Base-by-base conservation (phyloP, 23 red algal species). In the Gracilaria vermiculophylla region DNA sequence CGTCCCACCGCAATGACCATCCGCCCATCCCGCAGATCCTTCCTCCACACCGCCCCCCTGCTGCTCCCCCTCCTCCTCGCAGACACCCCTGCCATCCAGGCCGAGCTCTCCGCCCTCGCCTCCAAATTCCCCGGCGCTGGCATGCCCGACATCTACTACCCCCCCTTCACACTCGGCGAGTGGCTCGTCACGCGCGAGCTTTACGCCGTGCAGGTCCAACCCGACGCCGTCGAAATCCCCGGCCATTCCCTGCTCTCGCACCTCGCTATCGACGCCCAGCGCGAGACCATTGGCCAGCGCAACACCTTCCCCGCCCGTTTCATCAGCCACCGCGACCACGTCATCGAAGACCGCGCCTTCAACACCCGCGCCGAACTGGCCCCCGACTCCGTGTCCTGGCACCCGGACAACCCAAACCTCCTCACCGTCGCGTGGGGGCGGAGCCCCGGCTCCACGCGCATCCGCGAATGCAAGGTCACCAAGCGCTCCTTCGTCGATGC, bases 81-180 rank as follows among this genome's bases (percentile, higher is more conserved):
- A 2, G 64, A 70, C 2, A 10, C 64, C 33, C 34, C 34, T 35
- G 33, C 39, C 34, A 70, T 92, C 28, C 88, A 82, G 20, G 78
- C 88, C 31, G 77, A 74, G 28, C 62, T 92, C 8, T 80, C 88
- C 10, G 77, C 64, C 12, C 67, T 77, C 0, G 89, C 71, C n/a
- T 93, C 89, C 6, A 64, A 61, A n/a, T 62, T 94, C 37, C 91
- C 91, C 47, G 91, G 91, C 19, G 69, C 71, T 8, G 91, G 91
- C 19, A 79, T 79, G 57, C 72, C 91, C 23, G 91, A 94, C 75
- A 42, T 94, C 15, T 88, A 67, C 65, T 94, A 81, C 39, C 91
- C 91, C n/a, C 47, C 37, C 58, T 86, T 70, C 49, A 81, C 81
- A 14, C 31, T 33, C 0, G 91, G 91, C 75, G 75, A 87, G 0